These are phyloP conservation scores for Panaeolus cyanescens DNA, from an alignment of 768 basidiomycete genomes.

Conservation along the genomic window DNA sequence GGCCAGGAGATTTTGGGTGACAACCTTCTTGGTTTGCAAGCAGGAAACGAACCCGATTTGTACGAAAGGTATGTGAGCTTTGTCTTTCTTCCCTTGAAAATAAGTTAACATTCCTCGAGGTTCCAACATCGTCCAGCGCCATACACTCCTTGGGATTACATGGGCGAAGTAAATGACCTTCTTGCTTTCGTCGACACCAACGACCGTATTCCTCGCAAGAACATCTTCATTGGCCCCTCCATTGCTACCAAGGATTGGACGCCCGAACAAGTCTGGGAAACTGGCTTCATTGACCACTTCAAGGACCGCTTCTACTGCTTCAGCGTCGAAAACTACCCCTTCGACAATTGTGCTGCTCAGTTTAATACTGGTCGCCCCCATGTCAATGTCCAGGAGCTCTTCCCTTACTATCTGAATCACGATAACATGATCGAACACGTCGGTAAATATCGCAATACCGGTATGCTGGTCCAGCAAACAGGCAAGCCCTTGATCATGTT, in stretches of 20 bases:
- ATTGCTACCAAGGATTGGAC: constrained; percentile 57
- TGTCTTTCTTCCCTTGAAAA: constrained; percentile 6
- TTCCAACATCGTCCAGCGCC: constrained; percentile 34
- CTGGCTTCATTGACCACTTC: constrained; percentile 49
- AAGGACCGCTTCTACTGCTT: constrained; percentile 42
- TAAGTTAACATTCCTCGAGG: constrained; percentile 12
- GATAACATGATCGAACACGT: constrained; percentile 50
- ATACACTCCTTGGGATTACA: constrained; percentile 46
- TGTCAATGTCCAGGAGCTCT: constrained; percentile 45
- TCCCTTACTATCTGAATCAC: constrained; percentile 64
- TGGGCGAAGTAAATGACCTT: constrained; percentile 36
- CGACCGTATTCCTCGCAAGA: constrained; percentile 24
- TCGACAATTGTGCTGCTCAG: constrained; percentile 60
- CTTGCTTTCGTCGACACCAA: constrained; percentile 24
- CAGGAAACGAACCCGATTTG: constrained; percentile 81
- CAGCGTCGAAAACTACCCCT: constrained; percentile 50
- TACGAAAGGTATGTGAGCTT: constrained; percentile 41
- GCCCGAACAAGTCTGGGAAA: constrained; percentile 48
- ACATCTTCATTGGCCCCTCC: constrained; percentile 61
- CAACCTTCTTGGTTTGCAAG: constrained; percentile 66
- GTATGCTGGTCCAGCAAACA: constrained; percentile 41
- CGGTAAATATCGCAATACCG: constrained; percentile 50
- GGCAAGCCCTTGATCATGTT: constrained; percentile 64
- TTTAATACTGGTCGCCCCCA: constrained; percentile 40
- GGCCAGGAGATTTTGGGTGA: constrained; percentile 65